Base-by-base conservation (phyloP, 495 filamentous ascomycete genomes). In the Rhypophila decipiens region DNA sequence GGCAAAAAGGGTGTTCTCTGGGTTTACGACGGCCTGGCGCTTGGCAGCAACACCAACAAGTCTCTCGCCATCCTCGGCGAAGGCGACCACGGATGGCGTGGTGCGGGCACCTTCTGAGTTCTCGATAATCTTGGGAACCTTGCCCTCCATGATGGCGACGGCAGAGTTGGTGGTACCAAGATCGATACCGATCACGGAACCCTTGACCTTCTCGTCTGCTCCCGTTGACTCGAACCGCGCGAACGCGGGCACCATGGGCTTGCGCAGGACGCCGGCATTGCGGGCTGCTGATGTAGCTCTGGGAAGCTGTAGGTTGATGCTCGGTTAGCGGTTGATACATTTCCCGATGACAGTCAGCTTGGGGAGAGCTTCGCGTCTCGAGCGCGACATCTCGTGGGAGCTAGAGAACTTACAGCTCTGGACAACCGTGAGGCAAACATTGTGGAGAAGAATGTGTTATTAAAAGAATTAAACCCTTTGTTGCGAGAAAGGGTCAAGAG, bases 101-200 rank as follows among this genome's bases (percentile, higher is more conserved):
- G 93, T 98, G 57, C 93, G 82, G 48, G 88, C 85, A 82, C 93
- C 90, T 46, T 58, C 51, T 21, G 90, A 66, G 78, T 98, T 98
- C 73, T 97, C 93, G 68, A 98, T 97, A 62, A 98, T 96, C 69
- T 84, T 87, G 46, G 93, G 88, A 19, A 76, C 68, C 76, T 93
- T 95, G 64, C 93, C 93, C 78, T 98, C 93, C 88, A 97, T 96
- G 43, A 97, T 74, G 58, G 90, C 90, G 45, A 98, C 93, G 39
- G 93, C 93, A 27, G 93, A 97, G 80, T 98, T 98, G 55, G 93
- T 98, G 65, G 93, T 98, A 91, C 93, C 93, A 61, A 98, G 76
- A 80, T 98, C 93, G 69, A 98, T 96, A 79, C 93, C 93, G 57
- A 98, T 96, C 66, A 98, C 93, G 66, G 84, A 73, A 62, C 94